Percentiles rank a stretch among this genome's conserved stretches.
phyloP scores from a whole-genome alignment of 768 basidiomycete genomes.

The Royoungia palumana region DNA sequence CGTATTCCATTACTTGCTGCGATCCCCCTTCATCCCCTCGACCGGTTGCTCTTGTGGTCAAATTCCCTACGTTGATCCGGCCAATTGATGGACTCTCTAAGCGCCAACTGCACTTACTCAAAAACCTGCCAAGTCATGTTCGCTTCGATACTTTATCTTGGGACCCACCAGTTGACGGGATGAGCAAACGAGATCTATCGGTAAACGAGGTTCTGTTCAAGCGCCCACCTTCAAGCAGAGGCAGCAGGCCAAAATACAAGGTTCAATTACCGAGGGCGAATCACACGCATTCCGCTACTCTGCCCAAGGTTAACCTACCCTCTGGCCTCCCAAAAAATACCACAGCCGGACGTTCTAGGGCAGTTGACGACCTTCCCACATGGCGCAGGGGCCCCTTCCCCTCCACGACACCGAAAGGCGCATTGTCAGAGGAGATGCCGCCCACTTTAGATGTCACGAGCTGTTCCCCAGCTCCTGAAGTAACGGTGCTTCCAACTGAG shows the following conservation, averaged over 20 bases:
- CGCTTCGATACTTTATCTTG: constrained; percentile 70
- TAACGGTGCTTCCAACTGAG: constrained; percentile 21
- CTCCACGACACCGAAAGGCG: constrained; percentile 9
- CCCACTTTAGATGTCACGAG: constrained; percentile 52
- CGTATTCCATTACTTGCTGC: constrained; percentile 43
- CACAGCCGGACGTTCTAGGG: constrained; percentile 28
- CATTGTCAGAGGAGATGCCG: constrained; percentile 6
- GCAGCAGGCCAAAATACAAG: constrained; percentile 31
- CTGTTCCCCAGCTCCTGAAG: constrained; percentile 64
- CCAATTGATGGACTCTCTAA: constrained; percentile 44
- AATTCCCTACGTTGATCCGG: constrained; percentile 45
- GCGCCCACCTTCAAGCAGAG: constrained; percentile 34
- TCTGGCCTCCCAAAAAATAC: constrained; percentile 20
- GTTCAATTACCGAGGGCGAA: constrained; percentile 35
- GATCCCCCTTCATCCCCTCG: constrained; percentile 50
- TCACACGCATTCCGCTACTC: constrained; percentile 5
- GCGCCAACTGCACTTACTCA: constrained; percentile 46
- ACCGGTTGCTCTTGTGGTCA: constrained; percentile 40
- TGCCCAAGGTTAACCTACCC: constrained; percentile 42
- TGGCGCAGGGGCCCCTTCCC: constrained; percentile 38
- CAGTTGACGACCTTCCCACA: constrained; percentile 32
- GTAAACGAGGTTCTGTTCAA: constrained; percentile 65
- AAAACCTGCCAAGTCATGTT: constrained; percentile 34
- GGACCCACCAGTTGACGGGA: constrained; percentile 66
- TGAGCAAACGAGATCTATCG: constrained; percentile 57